A percentile compares a stretch with the other conserved stretches of the same genome.
These are phyloP conservation scores for Didymella pomorum DNA, from an alignment of 2,329 filamentous ascomycete genomes.

Conservation along the genomic window DNA sequence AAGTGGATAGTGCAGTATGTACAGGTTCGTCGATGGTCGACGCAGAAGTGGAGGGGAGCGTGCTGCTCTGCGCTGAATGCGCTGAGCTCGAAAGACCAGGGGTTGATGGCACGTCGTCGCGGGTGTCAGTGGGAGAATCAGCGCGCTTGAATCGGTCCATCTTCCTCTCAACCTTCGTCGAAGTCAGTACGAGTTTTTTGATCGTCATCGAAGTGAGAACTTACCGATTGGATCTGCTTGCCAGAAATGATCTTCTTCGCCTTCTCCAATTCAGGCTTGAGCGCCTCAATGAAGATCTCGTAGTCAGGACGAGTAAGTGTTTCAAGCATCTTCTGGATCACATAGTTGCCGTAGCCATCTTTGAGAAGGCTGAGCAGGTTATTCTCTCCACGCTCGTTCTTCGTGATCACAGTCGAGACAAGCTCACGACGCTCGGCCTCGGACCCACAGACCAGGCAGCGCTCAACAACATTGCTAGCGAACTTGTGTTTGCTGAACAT, in stretches of 20 bases:
- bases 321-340: constrained; percentile 85
- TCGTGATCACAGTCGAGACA: constrained; percentile 56
- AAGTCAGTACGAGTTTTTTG: constrained; percentile 12
- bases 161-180: constrained; percentile 56
- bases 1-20: constrained; percentile 27
- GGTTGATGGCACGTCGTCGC: constrained; percentile 56
- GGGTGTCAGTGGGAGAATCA: constrained; percentile 39
- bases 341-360: constrained; percentile 94
- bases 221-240: constrained; percentile 56
- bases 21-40: constrained; percentile 61
- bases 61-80: constrained; percentile 73
- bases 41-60: constrained; percentile 68
- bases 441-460: constrained; percentile 79
- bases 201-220: neutral
- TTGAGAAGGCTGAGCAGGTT: constrained; percentile 81
- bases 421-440: constrained; percentile 74
- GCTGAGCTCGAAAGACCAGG: constrained; percentile 74
- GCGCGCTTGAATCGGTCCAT: constrained; percentile 54
- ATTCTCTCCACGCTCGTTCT: constrained; percentile 70
- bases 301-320: constrained; percentile 54
- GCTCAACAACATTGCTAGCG: constrained; percentile 96
- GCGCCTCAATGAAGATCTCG: constrained; percentile 49
- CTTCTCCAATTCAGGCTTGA: constrained; percentile 56
- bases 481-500: constrained; percentile 91
- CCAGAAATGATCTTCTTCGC: constrained; percentile 52